These are phyloP conservation scores for Pseudomonodictys pantanalensis DNA, from an alignment of 495 filamentous ascomycete species.

Conservation along the genomic window DNA sequence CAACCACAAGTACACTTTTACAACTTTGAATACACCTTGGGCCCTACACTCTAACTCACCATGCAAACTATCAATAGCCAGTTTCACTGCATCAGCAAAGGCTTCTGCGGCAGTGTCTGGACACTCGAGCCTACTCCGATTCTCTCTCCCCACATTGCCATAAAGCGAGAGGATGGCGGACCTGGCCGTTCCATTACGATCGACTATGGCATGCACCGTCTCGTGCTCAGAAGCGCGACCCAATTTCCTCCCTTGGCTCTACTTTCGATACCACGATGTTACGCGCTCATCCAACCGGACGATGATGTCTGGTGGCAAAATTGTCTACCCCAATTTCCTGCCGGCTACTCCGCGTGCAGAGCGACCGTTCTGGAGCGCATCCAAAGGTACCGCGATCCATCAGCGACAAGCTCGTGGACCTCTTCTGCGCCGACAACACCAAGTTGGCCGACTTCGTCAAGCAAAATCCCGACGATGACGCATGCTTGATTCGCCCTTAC, in stretches of 20 bases:
- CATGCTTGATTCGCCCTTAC: conserved; percentile 34
- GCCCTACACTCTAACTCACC: too few species aligned
- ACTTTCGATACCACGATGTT: conserved; percentile 2
- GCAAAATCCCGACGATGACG: conserved; percentile 18
- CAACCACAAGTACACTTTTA: too few species aligned
- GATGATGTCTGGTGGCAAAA: conserved; percentile 16
- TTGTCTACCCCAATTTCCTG: conserved; percentile 5
- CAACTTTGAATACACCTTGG: too few species aligned
- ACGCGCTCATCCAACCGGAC: conserved; percentile 16
- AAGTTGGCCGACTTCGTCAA: conserved; percentile 2
- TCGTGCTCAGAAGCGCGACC: background rate
- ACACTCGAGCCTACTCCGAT: background rate
- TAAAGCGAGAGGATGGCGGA: conserved; percentile 29
- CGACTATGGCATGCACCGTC: conserved; percentile 25
- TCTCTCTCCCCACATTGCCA: conserved; percentile 1
- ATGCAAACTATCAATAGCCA: background rate
- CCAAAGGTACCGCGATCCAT: conserved; percentile 2
- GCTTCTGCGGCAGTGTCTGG: conserved; percentile 33
- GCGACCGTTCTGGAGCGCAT: conserved; percentile 28
- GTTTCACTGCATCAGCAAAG: conserved; percentile 27
- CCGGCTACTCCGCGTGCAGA: conserved; percentile 10
- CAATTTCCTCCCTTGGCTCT: background rate
- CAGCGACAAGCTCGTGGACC: conserved; percentile 26
- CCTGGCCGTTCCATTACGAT: conserved; percentile 26
- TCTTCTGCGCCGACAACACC: conserved; percentile 20